Evolutionary conservation across 2,329 filamentous ascomycete species (phyloP).

Genomic region (Volutella citrinella): DNA sequence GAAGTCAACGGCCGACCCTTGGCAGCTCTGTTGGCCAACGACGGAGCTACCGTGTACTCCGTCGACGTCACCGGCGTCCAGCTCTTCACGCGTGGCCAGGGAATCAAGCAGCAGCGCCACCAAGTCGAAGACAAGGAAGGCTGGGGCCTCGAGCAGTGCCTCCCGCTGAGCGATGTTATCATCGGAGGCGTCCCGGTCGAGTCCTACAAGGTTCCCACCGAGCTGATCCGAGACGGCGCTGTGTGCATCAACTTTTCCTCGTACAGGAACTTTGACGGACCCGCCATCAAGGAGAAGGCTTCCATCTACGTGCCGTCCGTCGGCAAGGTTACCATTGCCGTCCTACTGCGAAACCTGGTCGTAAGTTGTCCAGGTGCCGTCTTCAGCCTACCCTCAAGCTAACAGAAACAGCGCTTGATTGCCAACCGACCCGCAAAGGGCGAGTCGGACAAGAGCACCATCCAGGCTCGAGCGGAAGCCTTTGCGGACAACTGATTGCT

Average conservation of each 20-base stretch:
- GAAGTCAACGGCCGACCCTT: slow-evolving; percentile 94
- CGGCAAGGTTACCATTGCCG: slow-evolving; percentile 94
- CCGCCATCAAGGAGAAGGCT: slow-evolving; percentile 89
- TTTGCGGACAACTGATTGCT: slow-evolving; percentile 36
- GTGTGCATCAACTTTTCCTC: slow-evolving; percentile 99
- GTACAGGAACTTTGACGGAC: slow-evolving; percentile 84
- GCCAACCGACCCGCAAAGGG: slow-evolving; percentile 45
- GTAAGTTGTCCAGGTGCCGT: slow-evolving; percentile 49
- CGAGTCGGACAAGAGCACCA: slow-evolving; percentile 30
- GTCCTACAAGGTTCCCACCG: slow-evolving; percentile 83
- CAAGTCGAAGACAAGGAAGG: slow-evolving; percentile 81
- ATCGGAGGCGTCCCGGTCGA: slow-evolving; percentile 90
- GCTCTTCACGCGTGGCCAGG: slow-evolving; percentile 84
- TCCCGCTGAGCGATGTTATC: slow-evolving; percentile 88
- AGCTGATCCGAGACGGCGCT: slow-evolving; percentile 80
- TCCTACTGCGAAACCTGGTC: slow-evolving; percentile 83
- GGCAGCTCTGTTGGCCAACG: slow-evolving; percentile 90
- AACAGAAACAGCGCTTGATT: slow-evolving; percentile 44
- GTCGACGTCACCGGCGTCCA: slow-evolving; percentile 91
- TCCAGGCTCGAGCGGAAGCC: slow-evolving; percentile 40
- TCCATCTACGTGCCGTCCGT: slow-evolving; percentile 96
- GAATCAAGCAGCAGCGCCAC: slow-evolving; percentile 80
- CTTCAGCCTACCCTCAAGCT: slow-evolving; percentile 15
- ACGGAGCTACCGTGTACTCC: slow-evolving; percentile 92
- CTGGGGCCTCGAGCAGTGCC: slow-evolving; percentile 75